These are phyloP conservation scores for Podila horticola DNA, from an alignment of 192 early-diverging fungal genomes.

Conservation along the genomic window DNA sequence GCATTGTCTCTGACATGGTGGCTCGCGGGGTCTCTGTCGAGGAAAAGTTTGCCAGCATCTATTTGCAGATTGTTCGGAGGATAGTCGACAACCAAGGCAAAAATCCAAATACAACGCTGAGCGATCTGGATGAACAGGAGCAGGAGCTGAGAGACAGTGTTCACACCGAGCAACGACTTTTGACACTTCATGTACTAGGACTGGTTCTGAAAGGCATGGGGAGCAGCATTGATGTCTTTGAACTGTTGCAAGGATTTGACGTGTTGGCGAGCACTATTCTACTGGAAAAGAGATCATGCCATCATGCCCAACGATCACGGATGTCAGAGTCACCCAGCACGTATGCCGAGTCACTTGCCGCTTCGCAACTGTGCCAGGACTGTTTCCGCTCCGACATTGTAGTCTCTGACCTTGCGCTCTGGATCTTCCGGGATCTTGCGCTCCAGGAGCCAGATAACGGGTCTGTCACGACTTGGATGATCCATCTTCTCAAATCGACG, in stretches of 20 bases:
- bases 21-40: constrained; percentile 32
- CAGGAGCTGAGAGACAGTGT: constrained; percentile 44
- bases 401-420: constrained; percentile 48
- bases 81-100: constrained; percentile 30
- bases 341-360: constrained; percentile 31
- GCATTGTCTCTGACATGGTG: constrained; percentile 46
- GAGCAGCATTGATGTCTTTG: constrained; percentile 37
- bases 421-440: constrained; percentile 45
- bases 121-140: constrained; percentile 12
- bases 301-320: constrained; percentile 5
- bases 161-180: constrained; percentile 48
- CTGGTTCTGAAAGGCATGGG: constrained; percentile 45
- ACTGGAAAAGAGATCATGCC: constrained; percentile 36
- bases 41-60: constrained; percentile 50
- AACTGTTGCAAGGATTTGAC: constrained; percentile 52
- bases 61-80: constrained; percentile 44
- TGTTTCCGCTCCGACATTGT: constrained; percentile 48
- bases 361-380: constrained; percentile 31
- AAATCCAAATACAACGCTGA: background rate
- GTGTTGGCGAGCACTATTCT: constrained; percentile 37
- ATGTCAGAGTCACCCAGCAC: constrained; percentile 1
- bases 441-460: constrained; percentile 19
- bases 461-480: constrained; percentile 27
- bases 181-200: constrained; percentile 46
- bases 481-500: constrained; percentile 41